These are phyloP conservation scores for Solanum pimpinellifolium DNA, from an alignment of 257 asterid species.

Conservation along the genomic window DNA sequence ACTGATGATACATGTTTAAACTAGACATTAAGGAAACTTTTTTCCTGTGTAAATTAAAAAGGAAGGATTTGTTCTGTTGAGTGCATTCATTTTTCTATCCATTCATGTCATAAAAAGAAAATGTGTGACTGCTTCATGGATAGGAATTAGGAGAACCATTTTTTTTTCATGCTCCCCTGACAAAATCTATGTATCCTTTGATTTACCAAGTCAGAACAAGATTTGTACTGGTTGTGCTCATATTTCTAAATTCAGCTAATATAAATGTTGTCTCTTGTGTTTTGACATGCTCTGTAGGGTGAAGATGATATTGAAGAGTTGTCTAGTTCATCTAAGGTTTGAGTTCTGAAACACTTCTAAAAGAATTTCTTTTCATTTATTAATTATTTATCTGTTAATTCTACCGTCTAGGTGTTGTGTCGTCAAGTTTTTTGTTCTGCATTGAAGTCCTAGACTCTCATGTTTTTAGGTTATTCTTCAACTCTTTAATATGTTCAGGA, in stretches of 20 bases:
- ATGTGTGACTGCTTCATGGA: neutral
- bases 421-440: neutral
- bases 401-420: neutral
- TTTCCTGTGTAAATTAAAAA: neutral
- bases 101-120: neutral
- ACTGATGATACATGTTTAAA: neutral
- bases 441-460: neutral
- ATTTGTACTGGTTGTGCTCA: neutral
- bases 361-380: neutral
- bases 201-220: neutral
- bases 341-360: neutral
- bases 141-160: neutral
- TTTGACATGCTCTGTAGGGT: constrained; percentile 23
- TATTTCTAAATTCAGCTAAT: neutral
- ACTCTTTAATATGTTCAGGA: constrained; percentile 20
- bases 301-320: constrained; percentile 55
- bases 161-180: neutral
- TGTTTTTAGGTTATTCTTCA: neutral
- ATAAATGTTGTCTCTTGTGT: neutral
- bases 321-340: constrained; percentile 52
- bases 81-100: neutral
- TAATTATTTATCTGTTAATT: neutral
- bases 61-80: neutral
- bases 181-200: neutral
- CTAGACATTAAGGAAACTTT: neutral